Evolutionary conservation across 106 monocot genomes (phyloP).

Genomic region (Cymbidium sinense): DNA sequence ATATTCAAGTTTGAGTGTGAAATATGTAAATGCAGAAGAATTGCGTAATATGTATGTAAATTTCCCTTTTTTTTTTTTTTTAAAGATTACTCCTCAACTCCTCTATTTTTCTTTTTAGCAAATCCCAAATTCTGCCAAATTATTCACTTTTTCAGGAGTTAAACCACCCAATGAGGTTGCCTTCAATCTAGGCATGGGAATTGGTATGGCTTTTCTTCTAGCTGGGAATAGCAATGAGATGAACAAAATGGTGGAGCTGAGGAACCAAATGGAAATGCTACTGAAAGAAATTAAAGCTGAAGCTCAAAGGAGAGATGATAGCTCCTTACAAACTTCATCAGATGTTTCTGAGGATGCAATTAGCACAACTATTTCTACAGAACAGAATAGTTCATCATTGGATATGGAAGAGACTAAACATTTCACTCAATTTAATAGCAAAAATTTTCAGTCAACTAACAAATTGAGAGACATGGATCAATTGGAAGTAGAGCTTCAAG

Average conservation of each 20-base stretch:
- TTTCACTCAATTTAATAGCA: not conserved
- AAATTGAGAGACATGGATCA: not conserved
- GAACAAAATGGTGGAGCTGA: constrained; percentile 41
- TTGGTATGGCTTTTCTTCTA: constrained; percentile 28
- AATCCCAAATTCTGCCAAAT: not conserved
- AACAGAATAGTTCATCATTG: not conserved
- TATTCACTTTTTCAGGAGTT: constrained; percentile 24
- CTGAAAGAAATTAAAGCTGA: constrained; percentile 39
- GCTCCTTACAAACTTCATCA: not conserved
- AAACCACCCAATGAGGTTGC: constrained; percentile 11
- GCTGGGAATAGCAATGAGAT: constrained; percentile 29
- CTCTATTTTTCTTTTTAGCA: too few relatives aligned
- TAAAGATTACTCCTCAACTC: too few relatives aligned
- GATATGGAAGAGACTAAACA: not conserved
- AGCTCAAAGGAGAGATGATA: constrained; percentile 16
- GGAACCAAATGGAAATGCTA: constrained; percentile 40
- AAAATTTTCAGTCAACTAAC: not conserved
- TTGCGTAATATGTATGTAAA: too few relatives aligned
- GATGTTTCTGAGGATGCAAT: not conserved
- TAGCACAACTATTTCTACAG: not conserved
- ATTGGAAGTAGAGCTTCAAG: not conserved
- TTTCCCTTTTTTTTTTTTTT: too few relatives aligned
- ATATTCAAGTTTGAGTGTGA: too few relatives aligned
- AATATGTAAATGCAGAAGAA: too few relatives aligned
- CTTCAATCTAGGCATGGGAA: constrained; percentile 34